These are phyloP conservation scores for Sordariomycetes sp. DNA, from an alignment of 2,329 filamentous ascomycete genomes.

Conservation along the genomic window DNA sequence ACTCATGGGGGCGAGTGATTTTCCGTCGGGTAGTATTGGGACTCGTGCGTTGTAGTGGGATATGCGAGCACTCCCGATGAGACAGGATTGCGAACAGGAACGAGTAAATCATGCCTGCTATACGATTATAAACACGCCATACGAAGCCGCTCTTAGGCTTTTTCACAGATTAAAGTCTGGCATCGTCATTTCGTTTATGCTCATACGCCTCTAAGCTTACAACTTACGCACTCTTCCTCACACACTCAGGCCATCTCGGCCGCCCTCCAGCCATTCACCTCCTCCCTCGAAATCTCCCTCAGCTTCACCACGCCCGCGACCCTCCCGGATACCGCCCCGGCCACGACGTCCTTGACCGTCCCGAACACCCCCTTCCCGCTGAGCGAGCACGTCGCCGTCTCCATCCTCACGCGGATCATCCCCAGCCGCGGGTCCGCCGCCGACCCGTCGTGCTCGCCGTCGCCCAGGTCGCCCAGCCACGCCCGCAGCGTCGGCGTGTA, in stretches of 20 bases:
- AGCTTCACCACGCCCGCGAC: constrained; percentile 64
- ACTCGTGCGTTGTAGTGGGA: too few relatives aligned
- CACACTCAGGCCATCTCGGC: neutral
- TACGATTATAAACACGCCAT: too few relatives aligned
- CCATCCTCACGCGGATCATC: constrained; percentile 65
- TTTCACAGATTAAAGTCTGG: too few relatives aligned
- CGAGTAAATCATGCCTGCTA: too few relatives aligned
- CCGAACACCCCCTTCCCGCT: constrained; percentile 52
- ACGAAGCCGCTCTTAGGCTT: too few relatives aligned
- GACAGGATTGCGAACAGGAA: too few relatives aligned
- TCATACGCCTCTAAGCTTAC: too few relatives aligned
- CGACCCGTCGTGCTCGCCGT: constrained; percentile 73
- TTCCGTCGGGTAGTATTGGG: too few relatives aligned
- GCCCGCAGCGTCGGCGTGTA: constrained; percentile 67
- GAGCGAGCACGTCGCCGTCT: constrained; percentile 63
- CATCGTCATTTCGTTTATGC: too few relatives aligned
- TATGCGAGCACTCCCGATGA: too few relatives aligned
- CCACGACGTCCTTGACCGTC: constrained; percentile 59
- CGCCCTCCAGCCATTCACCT: constrained; percentile 50
- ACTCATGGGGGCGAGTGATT: too few relatives aligned
- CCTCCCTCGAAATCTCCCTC: constrained; percentile 58
- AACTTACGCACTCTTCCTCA: too few relatives aligned
- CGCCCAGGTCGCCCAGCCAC: constrained; percentile 78
- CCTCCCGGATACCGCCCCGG: constrained; percentile 64
- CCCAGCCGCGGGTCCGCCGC: constrained; percentile 74